Evolutionary conservation across 306 rosid species (phyloP).

Genomic region (Gleditsia sinensis): DNA sequence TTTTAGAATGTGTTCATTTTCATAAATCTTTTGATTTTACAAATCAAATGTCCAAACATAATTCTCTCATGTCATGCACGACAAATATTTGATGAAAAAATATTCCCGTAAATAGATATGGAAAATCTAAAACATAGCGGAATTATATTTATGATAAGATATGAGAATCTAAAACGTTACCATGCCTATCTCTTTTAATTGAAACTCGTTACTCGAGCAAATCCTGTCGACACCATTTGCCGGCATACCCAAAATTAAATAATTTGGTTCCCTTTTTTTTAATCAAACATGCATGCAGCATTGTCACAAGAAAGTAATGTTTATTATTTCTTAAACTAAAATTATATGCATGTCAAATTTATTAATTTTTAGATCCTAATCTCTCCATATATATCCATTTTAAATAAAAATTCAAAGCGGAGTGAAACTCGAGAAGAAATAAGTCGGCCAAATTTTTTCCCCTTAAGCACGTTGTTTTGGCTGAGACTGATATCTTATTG

Average conservation of each 20-base stretch:
- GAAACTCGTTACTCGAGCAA: not conserved
- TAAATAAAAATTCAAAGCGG: not conserved
- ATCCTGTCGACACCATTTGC: constrained; percentile 6
- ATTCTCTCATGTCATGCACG: no score
- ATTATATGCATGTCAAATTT: not conserved
- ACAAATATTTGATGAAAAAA: no score
- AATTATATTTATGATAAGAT: not conserved
- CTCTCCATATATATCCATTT: no score
- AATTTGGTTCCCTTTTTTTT: not conserved
- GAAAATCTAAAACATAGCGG: not conserved
- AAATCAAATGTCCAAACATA: no score
- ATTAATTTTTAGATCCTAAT: not conserved
- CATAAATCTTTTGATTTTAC: no score
- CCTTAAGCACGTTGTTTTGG: no score
- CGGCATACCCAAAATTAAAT: not conserved
- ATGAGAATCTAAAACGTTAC: not conserved
- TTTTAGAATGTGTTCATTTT: no score
- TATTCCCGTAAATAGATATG: no score
- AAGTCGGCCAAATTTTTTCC: no score
- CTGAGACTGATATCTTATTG: no score
- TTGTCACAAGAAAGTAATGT: not conserved
- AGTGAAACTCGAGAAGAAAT: not conserved
- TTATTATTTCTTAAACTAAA: not conserved
- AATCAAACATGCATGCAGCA: not conserved
- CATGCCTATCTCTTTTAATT: not conserved